Conservation (phyloP, 2,329 filamentous ascomycete species). For the Cryphonectria naterciae region DNA sequence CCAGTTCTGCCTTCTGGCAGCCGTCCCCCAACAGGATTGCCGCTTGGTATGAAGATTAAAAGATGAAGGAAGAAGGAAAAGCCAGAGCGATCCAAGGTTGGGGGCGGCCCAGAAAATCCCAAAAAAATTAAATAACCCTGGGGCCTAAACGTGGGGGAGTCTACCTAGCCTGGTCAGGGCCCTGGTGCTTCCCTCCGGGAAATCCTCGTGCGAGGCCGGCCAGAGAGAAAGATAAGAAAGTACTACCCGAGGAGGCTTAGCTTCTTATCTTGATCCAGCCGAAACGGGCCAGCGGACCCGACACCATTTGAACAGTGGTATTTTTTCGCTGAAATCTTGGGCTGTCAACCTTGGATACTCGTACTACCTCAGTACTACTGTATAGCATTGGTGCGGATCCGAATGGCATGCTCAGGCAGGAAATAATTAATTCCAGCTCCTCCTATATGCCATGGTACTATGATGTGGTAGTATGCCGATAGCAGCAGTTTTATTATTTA, state of each 20-base stretch:
- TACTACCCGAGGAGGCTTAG: slow-evolving; percentile 26
- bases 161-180: neutral
- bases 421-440: neutral
- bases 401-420: neutral
- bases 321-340: slow-evolving; percentile 28
- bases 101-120: neutral
- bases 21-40: too few species aligned
- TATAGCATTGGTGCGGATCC: slow-evolving; percentile 1
- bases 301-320: slow-evolving; percentile 2
- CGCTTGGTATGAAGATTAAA: neutral
- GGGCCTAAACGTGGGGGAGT: slow-evolving; percentile 27
- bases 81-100: neutral
- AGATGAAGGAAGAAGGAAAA: neutral
- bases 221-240: slow-evolving; percentile 25
- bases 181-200: slow-evolving; percentile 11
- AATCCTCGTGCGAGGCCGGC: slow-evolving; percentile 27
- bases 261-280: slow-evolving; percentile 8
- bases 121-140: slow-evolving; percentile 11
- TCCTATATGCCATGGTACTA: neutral
- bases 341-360: neutral
- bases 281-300: neutral
- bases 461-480: neutral
- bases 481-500: neutral
- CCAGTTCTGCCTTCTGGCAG: too few species aligned
- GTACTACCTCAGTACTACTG: neutral